Base-by-base conservation (phyloP, 345 rosid species). In the Lepidium africanum region DNA sequence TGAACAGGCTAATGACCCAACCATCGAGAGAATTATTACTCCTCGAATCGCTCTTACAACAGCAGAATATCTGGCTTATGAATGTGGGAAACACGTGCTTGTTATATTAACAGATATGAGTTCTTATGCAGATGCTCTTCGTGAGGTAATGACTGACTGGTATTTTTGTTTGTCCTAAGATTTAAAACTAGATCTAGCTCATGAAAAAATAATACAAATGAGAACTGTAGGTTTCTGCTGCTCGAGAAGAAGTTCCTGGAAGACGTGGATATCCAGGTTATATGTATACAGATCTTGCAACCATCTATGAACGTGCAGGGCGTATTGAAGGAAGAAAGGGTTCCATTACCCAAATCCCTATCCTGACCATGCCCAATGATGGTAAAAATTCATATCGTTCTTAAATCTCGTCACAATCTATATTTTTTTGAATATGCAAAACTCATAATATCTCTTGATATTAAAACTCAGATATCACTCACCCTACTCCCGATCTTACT, bases 61-160 rank as follows among this genome's bases (percentile, higher is more conserved):
- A 11, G 97, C 99, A 43, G 99, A 94, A 73, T 94, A 91, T 71
- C 65, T 94, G 83, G 99, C 99, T 43, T 94, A 94, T 81, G 99
- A 91, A 72, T 91, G 96, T 69, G 97, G 97, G 77, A 94, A 94
- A 87, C 97, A 94, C 62, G 97, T 94, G 43, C 96, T 94, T 33
- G 99, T 94, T 80, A 94, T 94, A 63, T 89, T 94, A 37, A 91
- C 99, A 3, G 99, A 94, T 71, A 89, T 94, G 99, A 94, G 99
- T 83, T 94, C 99, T n/a, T 94, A 94, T 81, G 99, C 99, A 61
- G 99, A 94, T 82, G 99, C 97, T 80, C 97, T 91, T 78, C 96
- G 97, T 74, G 99, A 94, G 99, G 97, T 94, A 77, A 43, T 27
- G 36, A 11, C 6, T 41, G 14, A 10, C 7, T 66, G 33, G 21